phyloP scores from a whole-genome alignment of 805 yeast genomes.

The Candida maltosa region DNA sequence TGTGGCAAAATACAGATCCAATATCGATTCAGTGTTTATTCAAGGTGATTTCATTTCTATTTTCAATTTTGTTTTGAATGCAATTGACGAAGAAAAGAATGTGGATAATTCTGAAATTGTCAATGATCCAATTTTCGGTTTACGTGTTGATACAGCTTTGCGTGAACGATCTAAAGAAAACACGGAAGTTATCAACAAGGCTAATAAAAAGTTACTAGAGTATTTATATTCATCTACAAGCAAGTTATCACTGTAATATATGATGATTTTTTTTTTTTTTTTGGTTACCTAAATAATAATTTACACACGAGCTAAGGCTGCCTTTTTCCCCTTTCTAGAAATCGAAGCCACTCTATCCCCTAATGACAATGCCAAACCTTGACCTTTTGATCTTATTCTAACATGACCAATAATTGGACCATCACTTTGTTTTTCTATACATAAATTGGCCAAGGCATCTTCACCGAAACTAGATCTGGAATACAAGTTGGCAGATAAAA shows the following conservation, averaged over 20 bases:
- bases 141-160: conserved; percentile 15
- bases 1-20: conserved; percentile 4
- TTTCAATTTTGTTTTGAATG: conserved; percentile 10
- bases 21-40: conserved; percentile 8
- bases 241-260: not conserved
- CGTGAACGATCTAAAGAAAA: conserved; percentile 14
- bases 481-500: conserved; percentile 90
- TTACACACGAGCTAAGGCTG: conserved; percentile 7
- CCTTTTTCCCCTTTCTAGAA: conserved; percentile 46
- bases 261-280: not conserved
- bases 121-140: conserved; percentile 13
- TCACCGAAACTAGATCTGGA: conserved; percentile 94
- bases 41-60: conserved; percentile 20
- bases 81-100: conserved; percentile 2
- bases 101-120: conserved; percentile 11
- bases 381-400: conserved; percentile 95
- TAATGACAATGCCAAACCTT: conserved; percentile 90
- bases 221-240: conserved; percentile 4
- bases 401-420: conserved; percentile 90
- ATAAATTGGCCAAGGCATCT: conserved; percentile 92
- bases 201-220: conserved; percentile 4
- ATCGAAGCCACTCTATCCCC: conserved; percentile 92
- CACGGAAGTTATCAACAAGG: conserved; percentile 7
- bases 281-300: not conserved
- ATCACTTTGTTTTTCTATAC: conserved; percentile 76